Evolutionary conservation across 495 filamentous ascomycete genomes (phyloP), one percentile per base, ranked within the genome.

Genomic region (Lasiosphaeris hirsuta): DNA sequence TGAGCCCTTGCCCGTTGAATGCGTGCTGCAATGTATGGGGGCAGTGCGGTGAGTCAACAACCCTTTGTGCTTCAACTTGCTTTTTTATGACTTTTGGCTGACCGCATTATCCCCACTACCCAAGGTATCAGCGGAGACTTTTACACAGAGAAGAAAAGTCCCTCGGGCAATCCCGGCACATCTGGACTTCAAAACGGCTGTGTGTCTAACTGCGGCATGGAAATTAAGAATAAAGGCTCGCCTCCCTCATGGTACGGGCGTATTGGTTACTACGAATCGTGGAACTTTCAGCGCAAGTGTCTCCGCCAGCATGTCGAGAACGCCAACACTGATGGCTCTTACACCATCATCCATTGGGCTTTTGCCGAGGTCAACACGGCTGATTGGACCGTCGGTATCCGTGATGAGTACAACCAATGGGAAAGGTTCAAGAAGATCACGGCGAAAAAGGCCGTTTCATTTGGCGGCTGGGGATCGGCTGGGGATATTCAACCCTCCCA

Each of bases 181-280:
- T 51, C 68, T 0, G 14, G 56, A 18, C 41, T 49, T 0, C 62
- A 62, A 18, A 70, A 77, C 55, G 75, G 75, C 17, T 80, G 78
- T 59, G 71, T 75, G 5, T 75, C 64, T 0, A 75, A 73, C 59
- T 81, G 76, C 56, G 78, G 76, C 17, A 70, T 50, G 11, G 62
- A 75, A 10, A 56, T 66, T 33, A 56, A 17, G 5, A 37, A 51
- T 17, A 57, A 44, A 0, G 44, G 19, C 14, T 11, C 42, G 4
- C 36, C 55, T 1, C 53, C 59, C 5, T 42, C 42, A 1, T 13
- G 10, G 18, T 2, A 41, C 4, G 6, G 47, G 34, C 37, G 44
- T 17, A 37, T 62, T 14, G 62, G 35, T 8, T 71, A 71, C 54
- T 69, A 52, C 35, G 64, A 71, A 50, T 37, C 45, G 3, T 71